Percentiles rank a stretch among this genome's conserved stretches.
These are phyloP conservation scores for Limtongozyma cylindracea DNA, from an alignment of 805 yeast species.

Conservation along the genomic window DNA sequence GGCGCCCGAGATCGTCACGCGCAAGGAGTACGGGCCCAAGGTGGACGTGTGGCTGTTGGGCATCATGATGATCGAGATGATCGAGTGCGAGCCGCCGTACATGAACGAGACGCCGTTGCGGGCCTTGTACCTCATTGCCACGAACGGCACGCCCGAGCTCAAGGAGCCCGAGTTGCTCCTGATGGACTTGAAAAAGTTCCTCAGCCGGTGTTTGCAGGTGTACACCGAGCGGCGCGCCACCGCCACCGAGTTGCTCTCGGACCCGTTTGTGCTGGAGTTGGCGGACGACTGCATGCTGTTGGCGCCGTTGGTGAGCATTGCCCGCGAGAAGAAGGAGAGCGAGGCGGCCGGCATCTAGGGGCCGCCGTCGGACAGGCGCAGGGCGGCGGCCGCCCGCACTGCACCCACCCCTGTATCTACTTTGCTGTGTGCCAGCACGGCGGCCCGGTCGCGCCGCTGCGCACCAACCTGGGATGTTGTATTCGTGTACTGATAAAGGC, in stretches of 20 bases:
- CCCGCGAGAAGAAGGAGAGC: constrained; percentile 33
- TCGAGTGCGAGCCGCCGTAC: constrained; percentile 97
- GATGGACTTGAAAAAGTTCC: constrained; percentile 35
- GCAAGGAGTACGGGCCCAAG: constrained; percentile 89
- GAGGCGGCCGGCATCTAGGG: too few species aligned
- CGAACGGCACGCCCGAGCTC: constrained; percentile 87
- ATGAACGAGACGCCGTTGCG: constrained; percentile 87
- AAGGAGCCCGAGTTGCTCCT: constrained; percentile 72
- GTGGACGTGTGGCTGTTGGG: constrained; percentile 97
- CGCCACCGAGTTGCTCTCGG: constrained; percentile 45
- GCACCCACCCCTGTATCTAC: too few species aligned
- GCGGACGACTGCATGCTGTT: constrained; percentile 36
- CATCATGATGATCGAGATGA: constrained; percentile 96
- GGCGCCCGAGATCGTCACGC: constrained; percentile 97
- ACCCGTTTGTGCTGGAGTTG: constrained; percentile 34
- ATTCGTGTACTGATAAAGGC: too few species aligned
- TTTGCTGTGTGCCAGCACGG: too few species aligned
- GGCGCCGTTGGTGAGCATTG: constrained; percentile 52
- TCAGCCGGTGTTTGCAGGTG: constrained; percentile 60
- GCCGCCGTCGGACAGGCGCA: too few species aligned
- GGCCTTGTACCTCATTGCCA: constrained; percentile 83
- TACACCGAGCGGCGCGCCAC: constrained; percentile 62
- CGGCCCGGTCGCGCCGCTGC: too few species aligned
- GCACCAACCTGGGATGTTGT: too few species aligned
- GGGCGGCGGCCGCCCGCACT: too few species aligned